A percentile compares a stretch with the other conserved stretches of the same genome.
phyloP scores from a whole-genome alignment of 2,329 filamentous ascomycete species.

The Fonsecaea nubica region DNA sequence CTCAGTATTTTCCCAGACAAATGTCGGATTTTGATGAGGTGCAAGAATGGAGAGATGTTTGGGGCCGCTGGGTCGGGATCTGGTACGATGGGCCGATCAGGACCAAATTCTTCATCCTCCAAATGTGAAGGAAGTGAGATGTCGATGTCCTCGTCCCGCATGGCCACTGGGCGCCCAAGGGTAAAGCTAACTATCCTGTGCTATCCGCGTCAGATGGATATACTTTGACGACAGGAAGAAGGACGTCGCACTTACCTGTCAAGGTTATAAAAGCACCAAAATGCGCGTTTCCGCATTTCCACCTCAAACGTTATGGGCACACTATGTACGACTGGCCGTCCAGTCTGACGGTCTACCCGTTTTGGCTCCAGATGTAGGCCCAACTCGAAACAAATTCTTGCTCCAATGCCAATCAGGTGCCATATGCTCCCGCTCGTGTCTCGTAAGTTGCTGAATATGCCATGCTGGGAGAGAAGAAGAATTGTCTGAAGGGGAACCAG shows the following conservation, averaged over 20 bases:
- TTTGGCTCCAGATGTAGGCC: constrained; percentile 51
- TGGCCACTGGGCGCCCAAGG: constrained; percentile 20
- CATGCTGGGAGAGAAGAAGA: constrained; percentile 53
- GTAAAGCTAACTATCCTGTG: constrained; percentile 25
- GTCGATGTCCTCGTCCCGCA: constrained; percentile 20
- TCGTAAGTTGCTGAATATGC: constrained; percentile 51
- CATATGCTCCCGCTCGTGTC: constrained; percentile 52
- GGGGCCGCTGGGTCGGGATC: neutral
- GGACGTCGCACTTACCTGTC: constrained; percentile 9
- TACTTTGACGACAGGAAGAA: neutral
- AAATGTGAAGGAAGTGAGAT: constrained; percentile 5
- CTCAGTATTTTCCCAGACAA: constrained; percentile 21
- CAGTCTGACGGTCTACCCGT: constrained; percentile 42
- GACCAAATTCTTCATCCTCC: constrained; percentile 8
- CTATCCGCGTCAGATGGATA: neutral
- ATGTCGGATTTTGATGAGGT: neutral
- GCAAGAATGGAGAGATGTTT: neutral
- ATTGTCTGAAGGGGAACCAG: constrained; percentile 51
- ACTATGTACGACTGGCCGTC: neutral
- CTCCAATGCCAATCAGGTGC: constrained; percentile 54
- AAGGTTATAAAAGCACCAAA: constrained; percentile 22
- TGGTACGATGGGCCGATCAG: constrained; percentile 1
- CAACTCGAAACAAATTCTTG: constrained; percentile 52
- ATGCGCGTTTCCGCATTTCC: constrained; percentile 16
- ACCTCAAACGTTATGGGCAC: constrained; percentile 14